Evolutionary conservation across 1,284 basidiomycete species (phyloP), one percentile per base, ranked within the genome.

Genomic region (Fomitopsis betulina): DNA sequence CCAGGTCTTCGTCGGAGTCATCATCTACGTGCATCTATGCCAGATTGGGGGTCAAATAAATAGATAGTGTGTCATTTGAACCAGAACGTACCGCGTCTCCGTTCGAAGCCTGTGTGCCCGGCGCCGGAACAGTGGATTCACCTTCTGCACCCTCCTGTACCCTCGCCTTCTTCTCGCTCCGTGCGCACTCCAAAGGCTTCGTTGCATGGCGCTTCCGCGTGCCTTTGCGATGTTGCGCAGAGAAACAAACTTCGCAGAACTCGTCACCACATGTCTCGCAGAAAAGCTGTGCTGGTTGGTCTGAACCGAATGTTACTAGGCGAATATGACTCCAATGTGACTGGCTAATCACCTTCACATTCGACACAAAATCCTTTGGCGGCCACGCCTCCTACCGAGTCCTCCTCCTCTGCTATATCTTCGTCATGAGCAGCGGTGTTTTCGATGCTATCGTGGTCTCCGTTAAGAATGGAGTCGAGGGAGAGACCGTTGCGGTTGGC

Each of bases 221-320:
- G 17, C 91, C 91, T 65, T 92, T 93, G 53, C 90, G 77, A 70
- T 93, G 91, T 67, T 89, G 89, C 0, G 89, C 82, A 12, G 87
- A 81, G 70, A 88, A 93, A 74, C 91, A 93, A 23, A 93, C 90
- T 69, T 91, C 86, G 61, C 91, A 93, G 66, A 85, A 93, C 37
- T 78, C 72, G 69, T 93, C 90, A 7, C 65, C 72, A 67, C 91
- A 93, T 10, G 80, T 77, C 67, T 87, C 83, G 65, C 91, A 93
- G 53, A 76, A 71, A 17, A 92, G 66, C 66, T 90, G 82, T 8
- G 89, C 87, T 57, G 91, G 89, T 72, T 93, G 91, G 75, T 93
- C 90, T 93, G 65, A 43, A 42, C 8, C 43, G 17, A 47, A 52
- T 42, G 32, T 32, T 37, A 43, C 45, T 54, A 27, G 13, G 25